Base-by-base conservation (phyloP, 1,284 basidiomycete species). In the Cutaneotrichosporon spelunceum region DNA sequence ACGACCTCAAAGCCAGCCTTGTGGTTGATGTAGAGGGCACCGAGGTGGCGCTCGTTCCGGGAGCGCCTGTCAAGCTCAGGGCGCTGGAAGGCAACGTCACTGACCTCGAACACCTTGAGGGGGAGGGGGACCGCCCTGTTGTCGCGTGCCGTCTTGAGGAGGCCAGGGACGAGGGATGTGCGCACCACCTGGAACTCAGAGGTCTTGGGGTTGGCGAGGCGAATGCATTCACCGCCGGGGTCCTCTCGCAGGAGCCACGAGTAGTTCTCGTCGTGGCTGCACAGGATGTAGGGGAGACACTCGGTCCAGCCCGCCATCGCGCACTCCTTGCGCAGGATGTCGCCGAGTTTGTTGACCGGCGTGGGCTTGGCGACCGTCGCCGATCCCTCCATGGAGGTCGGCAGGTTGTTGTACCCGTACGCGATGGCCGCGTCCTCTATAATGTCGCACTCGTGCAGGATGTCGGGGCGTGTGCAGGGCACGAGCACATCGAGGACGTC, bases 391-490 rank as follows among this genome's bases (percentile, higher is more conserved):
- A 98, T 93, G 13, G 87, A 87, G 69, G 90, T 86, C 2, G 92
- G 91, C 49, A 99, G 83, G 73, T 95, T 95, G 82, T 99, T 97
- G 83, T 94, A 99, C 1, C 96, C 96, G 74, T 94, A 97, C 0
- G 93, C 95, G 66, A 99, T 93, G 5, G 96, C 96, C 1, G 89
- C 91, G 70, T 99, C 95, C 76, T 99, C 95, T 88, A 99, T 91
- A 71, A 99, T 85, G 78, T 99, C 95, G 73, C 94, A 97, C 78
- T 98, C 93, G 77, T 99, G 96, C 62, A 99, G 82, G 67, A 99
- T 96, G 75, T 99, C 95, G 1, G 96, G 93, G 50, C 95, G 86
- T 13, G 93, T 98, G 30, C 90, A 84, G 2, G 95, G 95, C 36
- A 99, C 85, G 44, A 86, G 81, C 27, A 99, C 88, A 54, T 79